These are phyloP conservation scores for Carex parvula DNA, from an alignment of 176 grass and related monocot species.

Conservation along the genomic window DNA sequence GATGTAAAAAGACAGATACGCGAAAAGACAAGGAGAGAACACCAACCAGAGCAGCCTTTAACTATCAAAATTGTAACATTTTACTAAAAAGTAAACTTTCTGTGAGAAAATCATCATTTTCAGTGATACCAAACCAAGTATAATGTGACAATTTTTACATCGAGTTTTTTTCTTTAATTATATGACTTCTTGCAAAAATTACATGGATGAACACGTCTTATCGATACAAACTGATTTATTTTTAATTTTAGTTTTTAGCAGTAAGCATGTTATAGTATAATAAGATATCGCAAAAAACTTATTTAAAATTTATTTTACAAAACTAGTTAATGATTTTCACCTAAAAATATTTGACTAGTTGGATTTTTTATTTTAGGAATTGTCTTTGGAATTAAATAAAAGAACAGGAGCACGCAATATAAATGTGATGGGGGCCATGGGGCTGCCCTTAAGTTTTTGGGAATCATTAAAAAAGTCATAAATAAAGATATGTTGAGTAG, in stretches of 20 bases:
- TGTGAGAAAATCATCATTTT: too few relatives aligned
- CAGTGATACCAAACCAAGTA: too few relatives aligned
- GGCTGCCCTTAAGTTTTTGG: not conserved
- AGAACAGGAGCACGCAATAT: not conserved
- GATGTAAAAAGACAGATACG: too few relatives aligned
- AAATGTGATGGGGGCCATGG: not conserved
- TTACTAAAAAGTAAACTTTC: too few relatives aligned
- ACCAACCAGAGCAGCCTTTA: too few relatives aligned
- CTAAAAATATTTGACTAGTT: not conserved
- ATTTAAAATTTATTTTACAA: too few relatives aligned
- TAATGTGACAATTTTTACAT: not conserved
- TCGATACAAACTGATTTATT: too few relatives aligned
- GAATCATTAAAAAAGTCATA: not conserved
- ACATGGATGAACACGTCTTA: not conserved
- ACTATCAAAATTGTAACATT: too few relatives aligned
- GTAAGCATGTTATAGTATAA: not conserved
- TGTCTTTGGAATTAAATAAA: not conserved
- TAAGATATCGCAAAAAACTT: not conserved
- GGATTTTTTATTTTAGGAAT: not conserved
- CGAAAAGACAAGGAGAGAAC: too few relatives aligned
- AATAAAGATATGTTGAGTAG: not conserved
- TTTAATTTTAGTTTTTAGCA: too few relatives aligned
- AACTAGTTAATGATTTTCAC: not conserved
- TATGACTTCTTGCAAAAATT: not conserved
- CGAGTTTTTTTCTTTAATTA: not conserved